Evolutionary conservation across 257 asterid species (phyloP), one percentile per base, ranked within the genome.

Genomic region (Nicotiana obtusifolia): DNA sequence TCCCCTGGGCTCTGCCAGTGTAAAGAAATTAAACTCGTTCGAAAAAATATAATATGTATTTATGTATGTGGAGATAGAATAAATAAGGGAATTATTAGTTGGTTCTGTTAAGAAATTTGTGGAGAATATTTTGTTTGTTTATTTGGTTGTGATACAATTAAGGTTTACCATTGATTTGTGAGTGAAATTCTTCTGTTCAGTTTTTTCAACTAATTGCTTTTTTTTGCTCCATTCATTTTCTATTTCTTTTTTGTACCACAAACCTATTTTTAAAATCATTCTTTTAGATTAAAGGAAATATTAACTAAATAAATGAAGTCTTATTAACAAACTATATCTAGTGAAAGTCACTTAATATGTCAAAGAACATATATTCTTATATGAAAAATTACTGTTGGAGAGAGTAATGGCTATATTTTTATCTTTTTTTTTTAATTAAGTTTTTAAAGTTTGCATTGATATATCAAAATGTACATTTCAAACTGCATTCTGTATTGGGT

Each of bases 1-100:
- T 73, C 78, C 78, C 78, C 78, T 22, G 15, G 57, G 22, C 78
- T 73, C 78, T 47, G 78, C 78, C 35, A 73, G 9, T 47, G 4
- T 41, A 41, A 8, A 41, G 4, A 41, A 73, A 4, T 71, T 73
- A 7, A 44, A 73, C 4, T 73, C 35, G 0, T 73, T 13, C 6
- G 17, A 0, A 20, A 5, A 20, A 41, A 41, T 11, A 2, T 10
- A 19, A 1, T 14, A 3, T 2, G 7, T 73, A 73, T 64, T 64
- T 64, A 64, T 64, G 15, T 11, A 6, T 13, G 10, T 5, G 17
- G 14, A 24, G 4, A 11, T 0, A 4, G 35, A 10, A 24, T n/a
- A 26, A 26, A 26, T 22, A 44, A 44, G 22, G 30, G 60, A 22
- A 73, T 73, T 73, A 47, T 73, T 35, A 73, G 61, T 22, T 73